Evolutionary conservation across 176 grass and related monocot species (phyloP).

Genomic region (Poa pratensis): DNA sequence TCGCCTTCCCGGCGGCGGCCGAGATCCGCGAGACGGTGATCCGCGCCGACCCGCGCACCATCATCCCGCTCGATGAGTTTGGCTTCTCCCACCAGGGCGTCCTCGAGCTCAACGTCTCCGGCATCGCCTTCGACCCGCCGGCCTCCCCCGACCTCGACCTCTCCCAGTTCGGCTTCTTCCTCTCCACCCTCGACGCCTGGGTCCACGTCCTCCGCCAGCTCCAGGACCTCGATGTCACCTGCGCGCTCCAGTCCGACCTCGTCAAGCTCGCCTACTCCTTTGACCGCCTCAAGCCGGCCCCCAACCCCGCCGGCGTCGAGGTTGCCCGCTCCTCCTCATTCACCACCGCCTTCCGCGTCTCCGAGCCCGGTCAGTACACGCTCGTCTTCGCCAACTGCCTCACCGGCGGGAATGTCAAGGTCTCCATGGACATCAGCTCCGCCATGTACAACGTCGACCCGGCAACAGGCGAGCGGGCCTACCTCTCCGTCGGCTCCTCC

Average conservation of each 20-base stretch:
- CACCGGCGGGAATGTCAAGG: constrained; percentile 46
- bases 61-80: constrained; percentile 96
- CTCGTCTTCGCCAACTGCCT: constrained; percentile 98
- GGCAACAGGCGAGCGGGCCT: constrained; percentile 50
- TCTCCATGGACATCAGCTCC: constrained; percentile 86
- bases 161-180: constrained; percentile 92
- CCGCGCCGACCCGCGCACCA: constrained; percentile 65
- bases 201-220: constrained; percentile 87
- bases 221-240: constrained; percentile 87
- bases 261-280: constrained; percentile 84
- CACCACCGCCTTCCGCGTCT: constrained; percentile 43
- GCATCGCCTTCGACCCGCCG: constrained; percentile 63
- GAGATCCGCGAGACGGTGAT: constrained; percentile 84
- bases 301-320: constrained; percentile 70
- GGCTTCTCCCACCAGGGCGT: constrained; percentile 80
- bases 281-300: constrained; percentile 65
- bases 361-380: constrained; percentile 83
- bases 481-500: constrained; percentile 85
- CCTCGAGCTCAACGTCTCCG: constrained; percentile 89
- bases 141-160: constrained; percentile 65
- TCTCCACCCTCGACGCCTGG: constrained; percentile 94
- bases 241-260: constrained; percentile 82
- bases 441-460: constrained; percentile 92
- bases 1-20: constrained; percentile 40
- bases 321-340: constrained; percentile 82